Base-by-base conservation (phyloP, 2,329 filamentous ascomycete genomes). In the Polychaeton citri region DNA sequence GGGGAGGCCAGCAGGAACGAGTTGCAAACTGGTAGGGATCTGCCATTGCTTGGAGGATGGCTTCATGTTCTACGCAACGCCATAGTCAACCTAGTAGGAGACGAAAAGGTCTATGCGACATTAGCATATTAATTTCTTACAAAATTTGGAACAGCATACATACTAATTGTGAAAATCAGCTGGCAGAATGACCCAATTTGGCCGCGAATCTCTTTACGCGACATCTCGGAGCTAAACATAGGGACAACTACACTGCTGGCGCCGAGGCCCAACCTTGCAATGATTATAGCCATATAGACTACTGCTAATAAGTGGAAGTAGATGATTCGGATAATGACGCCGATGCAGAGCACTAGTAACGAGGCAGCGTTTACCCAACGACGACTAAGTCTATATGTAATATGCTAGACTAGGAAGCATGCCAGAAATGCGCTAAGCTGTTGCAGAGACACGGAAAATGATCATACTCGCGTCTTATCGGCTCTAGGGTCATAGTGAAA, bases 361-460 rank as follows among this genome's bases (percentile, higher is more conserved):
- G 61, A 63, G 15, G 62, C 47, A 32, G 66, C 59, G 39, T 71
- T 60, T 6, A 62, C 59, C 35, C 50, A 53, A 20, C 60, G 60
- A 12, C 69, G 59, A 9, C 68, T 69, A 33, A 58, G 55, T 16
- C 52, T 51, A 35, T 66, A 62, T 5, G 63, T 67, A 7, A 71
- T 35, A 0, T 65, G 65, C 54, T 64, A 68, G 34, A 69, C 61
- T 19, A 60, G 44, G 36, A 71, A 63, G 40, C 66, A 68, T 16
- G 67, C 68, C 19, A 67, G 61, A 39, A 73, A 66, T 20, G 67
- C 66, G 17, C 68, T 68, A 6, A 66, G 62, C 41, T 71, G 78
- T 78, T 26, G 72, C 78, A 54, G 81, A 76, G 8, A 81, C 67
- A 0, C 74, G 76, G 15, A 76, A 79, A 19, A 81, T 78, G 38